Evolutionary conservation across 495 filamentous ascomycete species (phyloP).

Genomic region (Cercophora newfieldiana): DNA sequence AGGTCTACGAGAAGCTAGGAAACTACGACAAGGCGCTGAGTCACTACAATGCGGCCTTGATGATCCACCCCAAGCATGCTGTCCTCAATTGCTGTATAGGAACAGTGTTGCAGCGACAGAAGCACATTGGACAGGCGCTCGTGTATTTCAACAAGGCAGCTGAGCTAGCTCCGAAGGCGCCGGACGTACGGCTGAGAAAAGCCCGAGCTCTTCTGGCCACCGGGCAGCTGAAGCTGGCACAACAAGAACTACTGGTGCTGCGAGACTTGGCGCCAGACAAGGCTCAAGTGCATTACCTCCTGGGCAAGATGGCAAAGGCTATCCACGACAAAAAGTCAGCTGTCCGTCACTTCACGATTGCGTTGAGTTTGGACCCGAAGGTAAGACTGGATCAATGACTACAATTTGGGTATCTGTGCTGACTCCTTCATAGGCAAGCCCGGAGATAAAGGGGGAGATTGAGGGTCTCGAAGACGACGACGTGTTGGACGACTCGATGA

Average conservation of each 20-base stretch:
- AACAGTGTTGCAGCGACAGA: conserved; percentile 80
- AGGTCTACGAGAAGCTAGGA: conserved; percentile 91
- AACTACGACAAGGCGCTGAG: conserved; percentile 86
- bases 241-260: conserved; percentile 76
- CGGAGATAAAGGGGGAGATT: conserved; percentile 90
- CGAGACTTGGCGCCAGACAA: conserved; percentile 92
- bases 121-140: conserved; percentile 74
- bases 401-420: conserved; percentile 8
- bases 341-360: conserved; percentile 89
- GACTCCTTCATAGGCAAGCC: conserved; percentile 65
- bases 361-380: conserved; percentile 95
- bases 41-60: conserved; percentile 82
- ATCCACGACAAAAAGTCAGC: conserved; percentile 75
- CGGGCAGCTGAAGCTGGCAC: conserved; percentile 66
- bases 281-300: conserved; percentile 90
- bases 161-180: conserved; percentile 74
- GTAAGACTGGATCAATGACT: conserved; percentile 45
- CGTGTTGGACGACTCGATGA: conserved; percentile 69
- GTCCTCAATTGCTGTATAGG: conserved; percentile 91
- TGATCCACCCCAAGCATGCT: conserved; percentile 88
- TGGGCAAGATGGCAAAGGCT: conserved; percentile 83
- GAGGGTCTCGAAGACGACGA: conserved; percentile 85
- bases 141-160: conserved; percentile 77
- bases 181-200: conserved; percentile 85
- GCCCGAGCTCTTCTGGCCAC: conserved; percentile 82